Evolutionary conservation across 2,329 filamentous ascomycete genomes (phyloP), one percentile per base, ranked within the genome.

Genomic region (Alternaria sp.): DNA sequence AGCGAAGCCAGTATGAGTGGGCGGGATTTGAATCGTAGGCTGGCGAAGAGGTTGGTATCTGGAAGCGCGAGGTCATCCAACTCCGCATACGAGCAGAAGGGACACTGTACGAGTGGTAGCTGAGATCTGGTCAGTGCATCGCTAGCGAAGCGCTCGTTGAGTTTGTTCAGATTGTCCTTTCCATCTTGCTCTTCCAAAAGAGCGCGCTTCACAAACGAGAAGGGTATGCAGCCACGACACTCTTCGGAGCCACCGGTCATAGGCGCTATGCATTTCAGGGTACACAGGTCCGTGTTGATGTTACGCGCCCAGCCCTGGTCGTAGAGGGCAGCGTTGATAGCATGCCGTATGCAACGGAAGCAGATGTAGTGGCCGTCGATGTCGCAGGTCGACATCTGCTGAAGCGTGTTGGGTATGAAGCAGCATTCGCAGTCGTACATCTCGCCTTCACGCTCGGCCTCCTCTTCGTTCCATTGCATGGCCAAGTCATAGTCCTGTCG

Each of bases 1-100:
- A 75, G 45, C 5, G 70, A 76, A 12, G 74, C 68, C 10, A 74
- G 41, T 5, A 73, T 58, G 11, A 78, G 54, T 11, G 80, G 49
- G 80, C 80, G 11, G 68, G 80, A 60, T 43, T 71, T 73, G 28
- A 78, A 61, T 4, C 67, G 71, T 11, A 79, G 68, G 11, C 64
- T 62, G 21, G 66, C 30, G 23, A 78, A 66, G 23, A 77, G 71
- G n/a, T 73, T 72, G 6, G 64, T 64, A 23, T 67, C 67, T 1
- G 74, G 66, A 7, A 76, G 65, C 2, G 74, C 68, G 18, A 81
- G 71, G 45, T 84, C 82, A 78, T 97, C 93, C 25, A 94, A 86
- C 82, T 98, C 96, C 30, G 93, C 93, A 75, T 98, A 99, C 69
- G 86, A 86, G 84, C 95, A 99, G 76, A 96, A 97, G 0, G 94